These are phyloP conservation scores for Whalleya microplaca DNA, from an alignment of 2,329 filamentous ascomycete species.

Conservation along the genomic window DNA sequence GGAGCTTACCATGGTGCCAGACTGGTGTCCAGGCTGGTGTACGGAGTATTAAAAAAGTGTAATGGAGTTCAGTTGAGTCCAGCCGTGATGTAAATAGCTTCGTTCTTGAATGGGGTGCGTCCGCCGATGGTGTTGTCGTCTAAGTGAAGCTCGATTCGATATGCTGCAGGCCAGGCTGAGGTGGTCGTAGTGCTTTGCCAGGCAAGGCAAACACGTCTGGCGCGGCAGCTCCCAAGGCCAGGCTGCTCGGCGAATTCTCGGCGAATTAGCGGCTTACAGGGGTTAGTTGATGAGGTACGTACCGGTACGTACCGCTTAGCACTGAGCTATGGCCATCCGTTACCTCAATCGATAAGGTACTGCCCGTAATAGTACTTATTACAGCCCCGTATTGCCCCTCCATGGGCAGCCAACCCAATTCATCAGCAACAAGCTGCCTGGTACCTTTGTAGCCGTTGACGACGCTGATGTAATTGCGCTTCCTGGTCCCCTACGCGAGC, in stretches of 20 bases:
- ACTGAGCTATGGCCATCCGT: neutral
- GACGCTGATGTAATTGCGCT: conserved; percentile 17
- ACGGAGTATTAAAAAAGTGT: conserved; percentile 1
- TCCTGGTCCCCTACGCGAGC: neutral
- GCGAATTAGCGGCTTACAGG: conserved; percentile 13
- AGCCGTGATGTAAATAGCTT: no score
- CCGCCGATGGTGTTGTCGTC: conserved; percentile 15
- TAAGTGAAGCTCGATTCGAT: conserved; percentile 15
- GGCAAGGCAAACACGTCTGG: conserved; percentile 32
- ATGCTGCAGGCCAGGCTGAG: neutral
- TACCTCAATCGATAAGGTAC: neutral
- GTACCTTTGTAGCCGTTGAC: neutral
- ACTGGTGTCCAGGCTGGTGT: conserved; percentile 11
- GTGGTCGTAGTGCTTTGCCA: neutral
- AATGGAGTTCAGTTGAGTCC: neutral
- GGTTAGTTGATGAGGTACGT: neutral
- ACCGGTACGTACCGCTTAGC: no score
- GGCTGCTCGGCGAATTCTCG: neutral
- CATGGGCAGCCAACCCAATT: conserved; percentile 10
- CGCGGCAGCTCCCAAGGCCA: conserved; percentile 21
- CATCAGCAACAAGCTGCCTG: conserved; percentile 21
- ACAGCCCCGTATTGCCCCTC: conserved; percentile 15
- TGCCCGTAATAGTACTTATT: neutral
- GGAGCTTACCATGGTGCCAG: conserved; percentile 40
- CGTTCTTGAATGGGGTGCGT: neutral